Base-by-base conservation (phyloP, 768 basidiomycete species). In the Trichaptum fuscoviolaceum region DNA sequence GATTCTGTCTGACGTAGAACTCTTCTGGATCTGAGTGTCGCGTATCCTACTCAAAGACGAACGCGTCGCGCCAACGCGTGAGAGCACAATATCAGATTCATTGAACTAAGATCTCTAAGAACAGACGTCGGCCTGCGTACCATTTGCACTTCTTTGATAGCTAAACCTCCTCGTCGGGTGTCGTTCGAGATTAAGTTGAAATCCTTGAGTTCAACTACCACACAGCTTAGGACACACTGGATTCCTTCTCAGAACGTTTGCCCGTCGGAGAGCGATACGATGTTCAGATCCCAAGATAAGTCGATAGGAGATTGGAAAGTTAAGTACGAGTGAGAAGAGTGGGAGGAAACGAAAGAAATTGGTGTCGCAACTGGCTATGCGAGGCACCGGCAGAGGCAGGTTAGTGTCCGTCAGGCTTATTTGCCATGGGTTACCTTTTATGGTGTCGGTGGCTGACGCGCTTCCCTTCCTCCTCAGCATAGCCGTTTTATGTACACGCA, bases 1-100 rank as follows among this genome's bases (percentile, higher is more conserved):
- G 87, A 77, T 97, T 92, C 81, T 99, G 96, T 77, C 91, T 93
- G 69, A 98, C 95, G 77, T 97, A 99, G 74, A 95, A 87, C 72
- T 96, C 95, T 77, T 98, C 96, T 66, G 96, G 96, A 82, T 99
- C 96, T 78, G 91, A 89, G 71, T 84, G 81, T 70, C 81, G 83
- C 60, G 86, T 75, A 69, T 90, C 89, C 90, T 92, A 74, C 63
- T 66, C 65, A 64, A 70, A 59, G 66, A 66, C 20, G 42, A 52
- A 52, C 20, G 42, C 42, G 42, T 6, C 42, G 42, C 42, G 42
- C 42, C 42, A 30, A 20, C 42, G 42, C 42, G 42, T 52, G 42
- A 52, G 42, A 52, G 5, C 42, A 52, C 42, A 52, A 12, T 20
- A 52, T 52, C 42, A 52, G 42, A 30, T 30, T 5, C 42, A 52